These are phyloP conservation scores for Mycogone perniciosa DNA, from an alignment of 2,329 filamentous ascomycete genomes.

Conservation along the genomic window DNA sequence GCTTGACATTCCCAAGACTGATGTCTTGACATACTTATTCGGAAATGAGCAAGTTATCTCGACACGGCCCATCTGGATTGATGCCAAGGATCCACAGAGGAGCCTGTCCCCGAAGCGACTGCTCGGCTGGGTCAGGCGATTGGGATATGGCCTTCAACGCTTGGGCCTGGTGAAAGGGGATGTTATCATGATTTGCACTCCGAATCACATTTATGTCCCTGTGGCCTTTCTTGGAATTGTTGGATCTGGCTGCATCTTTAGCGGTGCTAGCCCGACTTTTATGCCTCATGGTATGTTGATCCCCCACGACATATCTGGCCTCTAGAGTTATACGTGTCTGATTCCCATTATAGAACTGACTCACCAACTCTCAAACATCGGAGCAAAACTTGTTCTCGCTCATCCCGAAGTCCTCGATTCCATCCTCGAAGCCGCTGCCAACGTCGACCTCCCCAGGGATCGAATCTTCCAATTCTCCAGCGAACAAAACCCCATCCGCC, in stretches of 20 bases:
- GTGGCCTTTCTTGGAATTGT: conserved; percentile 48
- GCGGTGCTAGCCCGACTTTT: conserved; percentile 47
- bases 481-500: conserved; percentile 19
- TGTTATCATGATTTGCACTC: conserved; percentile 47
- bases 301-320: not conserved
- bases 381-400: conserved; percentile 42
- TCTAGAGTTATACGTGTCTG: not conserved
- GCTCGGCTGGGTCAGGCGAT: conserved; percentile 44
- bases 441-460: conserved; percentile 33
- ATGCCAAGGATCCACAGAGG: conserved; percentile 38
- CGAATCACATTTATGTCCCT: conserved; percentile 50
- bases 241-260: conserved; percentile 47
- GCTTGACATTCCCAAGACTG: conserved; percentile 39
- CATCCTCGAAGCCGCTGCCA: conserved; percentile 36
- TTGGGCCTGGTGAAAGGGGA: conserved; percentile 42
- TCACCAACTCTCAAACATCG: conserved; percentile 46
- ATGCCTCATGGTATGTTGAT: conserved; percentile 36
- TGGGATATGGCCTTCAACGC: conserved; percentile 42
- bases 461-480: conserved; percentile 46
- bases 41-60: conserved; percentile 25
- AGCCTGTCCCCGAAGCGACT: conserved; percentile 42
- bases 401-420: conserved; percentile 40
- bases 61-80: conserved; percentile 46
- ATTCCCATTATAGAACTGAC: conserved; percentile 36
- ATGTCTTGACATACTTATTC: conserved; percentile 34